phyloP scores from a whole-genome alignment of 2,329 filamentous ascomycete species.

The Zalaria sp. region DNA sequence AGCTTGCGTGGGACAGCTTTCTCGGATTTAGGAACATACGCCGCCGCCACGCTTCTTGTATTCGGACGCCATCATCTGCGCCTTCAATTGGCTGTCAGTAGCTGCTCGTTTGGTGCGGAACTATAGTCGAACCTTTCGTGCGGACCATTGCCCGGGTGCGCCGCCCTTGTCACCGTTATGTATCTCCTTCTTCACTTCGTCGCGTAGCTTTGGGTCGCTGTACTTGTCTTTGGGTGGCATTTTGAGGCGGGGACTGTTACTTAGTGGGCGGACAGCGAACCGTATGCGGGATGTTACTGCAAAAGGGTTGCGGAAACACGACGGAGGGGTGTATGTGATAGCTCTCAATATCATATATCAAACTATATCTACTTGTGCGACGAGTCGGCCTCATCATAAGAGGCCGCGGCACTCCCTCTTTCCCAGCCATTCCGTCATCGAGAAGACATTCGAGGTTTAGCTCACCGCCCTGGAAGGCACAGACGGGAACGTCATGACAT shows the following conservation, averaged over 20 bases:
- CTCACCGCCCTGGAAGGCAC: no score
- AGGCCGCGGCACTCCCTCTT: no score
- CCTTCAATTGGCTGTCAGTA: slow-evolving; percentile 11
- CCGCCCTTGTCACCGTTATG: slow-evolving; percentile 32
- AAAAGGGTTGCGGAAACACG: no score
- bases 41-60: slow-evolving; percentile 34
- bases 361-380: no score
- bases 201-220: slow-evolving; percentile 30
- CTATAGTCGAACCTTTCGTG: neutral
- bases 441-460: no score
- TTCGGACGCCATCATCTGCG: slow-evolving; percentile 31
- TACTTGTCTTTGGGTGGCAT: slow-evolving; percentile 36
- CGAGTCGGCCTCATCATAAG: no score
- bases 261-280: no score
- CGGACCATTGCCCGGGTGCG: slow-evolving; percentile 29
- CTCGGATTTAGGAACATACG: neutral
- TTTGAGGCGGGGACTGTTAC: neutral
- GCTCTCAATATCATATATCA: no score
- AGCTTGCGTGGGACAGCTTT: neutral
- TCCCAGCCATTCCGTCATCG: no score
- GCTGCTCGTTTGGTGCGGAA: neutral
- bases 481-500: no score
- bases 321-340: no score
- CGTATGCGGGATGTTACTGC: no score
- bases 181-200: slow-evolving; percentile 33